These are phyloP conservation scores for Grigorovia humatica DNA, from an alignment of 805 yeast species.

Conservation along the genomic window DNA sequence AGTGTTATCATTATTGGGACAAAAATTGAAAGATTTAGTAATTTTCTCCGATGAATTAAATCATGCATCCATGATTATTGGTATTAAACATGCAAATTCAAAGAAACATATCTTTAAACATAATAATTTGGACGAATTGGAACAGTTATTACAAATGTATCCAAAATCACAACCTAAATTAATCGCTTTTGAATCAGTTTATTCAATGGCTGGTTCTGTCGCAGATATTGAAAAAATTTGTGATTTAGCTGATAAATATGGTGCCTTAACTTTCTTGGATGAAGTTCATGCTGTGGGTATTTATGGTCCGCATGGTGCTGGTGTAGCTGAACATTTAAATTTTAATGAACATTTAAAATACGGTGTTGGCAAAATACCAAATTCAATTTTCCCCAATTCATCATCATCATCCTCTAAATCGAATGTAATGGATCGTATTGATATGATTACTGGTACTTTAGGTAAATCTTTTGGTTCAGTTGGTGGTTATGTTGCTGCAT, in stretches of 20 bases:
- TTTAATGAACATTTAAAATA: conserved; percentile 68
- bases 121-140: conserved; percentile 78
- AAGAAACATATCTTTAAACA: conserved; percentile 86
- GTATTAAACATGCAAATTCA: conserved; percentile 83
- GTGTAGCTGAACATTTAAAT: conserved; percentile 95
- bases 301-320: conserved; percentile 99
- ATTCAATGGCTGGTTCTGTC: conserved; percentile 97
- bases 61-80: conserved; percentile 97
- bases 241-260: conserved; percentile 94
- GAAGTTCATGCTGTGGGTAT: conserved; percentile 99
- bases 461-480: conserved; percentile 96
- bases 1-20: conserved; percentile 80
- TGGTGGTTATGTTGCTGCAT: conserved; percentile 96
- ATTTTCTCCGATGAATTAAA: conserved; percentile 87
- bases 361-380: conserved; percentile 40
- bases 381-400: no score
- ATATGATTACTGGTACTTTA: conserved; percentile 93
- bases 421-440: conserved; percentile 81
- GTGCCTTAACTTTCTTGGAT: conserved; percentile 92
- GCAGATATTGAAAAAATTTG: conserved; percentile 89
- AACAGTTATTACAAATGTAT: conserved; percentile 60
- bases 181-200: conserved; percentile 94
- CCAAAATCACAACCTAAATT: conserved; percentile 87
- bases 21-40: conserved; percentile 79
- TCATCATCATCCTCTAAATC: conserved; percentile 1